Evolutionary conservation across 2,329 filamentous ascomycete genomes (phyloP).

Genomic region (Waltergamsia citrina): DNA sequence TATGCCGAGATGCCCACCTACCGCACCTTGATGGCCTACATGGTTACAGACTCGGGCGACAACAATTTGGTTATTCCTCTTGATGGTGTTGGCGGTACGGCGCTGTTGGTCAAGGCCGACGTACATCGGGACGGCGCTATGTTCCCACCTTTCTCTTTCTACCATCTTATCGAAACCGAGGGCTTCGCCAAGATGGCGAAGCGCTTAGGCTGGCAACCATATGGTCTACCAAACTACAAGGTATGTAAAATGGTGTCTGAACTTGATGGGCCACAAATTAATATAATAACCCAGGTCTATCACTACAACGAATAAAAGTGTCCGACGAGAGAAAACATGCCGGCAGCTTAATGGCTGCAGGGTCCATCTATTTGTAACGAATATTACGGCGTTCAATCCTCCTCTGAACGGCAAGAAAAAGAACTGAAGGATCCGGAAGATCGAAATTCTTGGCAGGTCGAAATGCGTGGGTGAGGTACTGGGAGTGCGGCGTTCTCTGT

Average conservation of each 20-base stretch:
- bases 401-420: neutral
- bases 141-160: conserved; percentile 96
- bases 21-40: conserved; percentile 80
- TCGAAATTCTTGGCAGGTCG: too few relatives aligned
- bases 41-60: conserved; percentile 51
- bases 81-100: conserved; percentile 90
- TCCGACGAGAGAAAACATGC: neutral
- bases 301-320: conserved; percentile 71
- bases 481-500: too few relatives aligned
- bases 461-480: too few relatives aligned
- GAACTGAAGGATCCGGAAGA: neutral
- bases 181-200: conserved; percentile 97
- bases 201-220: conserved; percentile 75
- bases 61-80: conserved; percentile 58
- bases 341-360: too few relatives aligned
- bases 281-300: conserved; percentile 52
- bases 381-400: neutral
- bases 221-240: conserved; percentile 93
- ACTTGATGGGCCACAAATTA: too few relatives aligned
- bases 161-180: conserved; percentile 94
- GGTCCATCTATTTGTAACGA: neutral
- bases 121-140: conserved; percentile 96
- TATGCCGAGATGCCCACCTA: conserved; percentile 92
- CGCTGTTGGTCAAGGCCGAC: conserved; percentile 88
- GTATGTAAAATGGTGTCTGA: too few relatives aligned